Conservation (phyloP, 2,329 filamentous ascomycete species). For the Sporothrix dimorphospora region DNA sequence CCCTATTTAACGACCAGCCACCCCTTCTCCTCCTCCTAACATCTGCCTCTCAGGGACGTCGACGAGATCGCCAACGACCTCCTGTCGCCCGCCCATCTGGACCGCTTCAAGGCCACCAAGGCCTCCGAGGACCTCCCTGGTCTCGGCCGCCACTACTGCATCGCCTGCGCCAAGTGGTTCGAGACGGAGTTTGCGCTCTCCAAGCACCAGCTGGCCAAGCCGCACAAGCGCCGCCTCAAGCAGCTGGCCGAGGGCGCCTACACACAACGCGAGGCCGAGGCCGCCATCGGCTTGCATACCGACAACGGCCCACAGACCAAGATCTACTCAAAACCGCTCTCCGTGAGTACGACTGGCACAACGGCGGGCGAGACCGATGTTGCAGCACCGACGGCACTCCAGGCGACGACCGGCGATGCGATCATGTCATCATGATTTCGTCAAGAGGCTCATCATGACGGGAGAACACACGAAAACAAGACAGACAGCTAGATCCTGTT, state of each 20-base stretch:
- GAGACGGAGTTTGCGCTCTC: slow-evolving; percentile 78
- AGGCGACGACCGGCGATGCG: slow-evolving; percentile 20
- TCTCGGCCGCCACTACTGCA: slow-evolving; percentile 83
- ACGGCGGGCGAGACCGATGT: slow-evolving; percentile 19
- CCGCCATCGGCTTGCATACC: slow-evolving; percentile 62
- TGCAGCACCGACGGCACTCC: slow-evolving; percentile 4
- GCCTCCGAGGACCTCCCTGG: slow-evolving; percentile 84
- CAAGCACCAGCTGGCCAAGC: slow-evolving; percentile 82
- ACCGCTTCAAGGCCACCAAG: slow-evolving; percentile 77
- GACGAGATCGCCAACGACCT: slow-evolving; percentile 91
- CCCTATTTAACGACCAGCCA: neutral
- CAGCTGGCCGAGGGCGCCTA: slow-evolving; percentile 83
- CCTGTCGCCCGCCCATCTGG: slow-evolving; percentile 75
- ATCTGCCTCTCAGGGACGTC: slow-evolving; percentile 67
- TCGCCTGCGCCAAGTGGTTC: slow-evolving; percentile 95
- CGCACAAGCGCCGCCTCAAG: slow-evolving; percentile 92
- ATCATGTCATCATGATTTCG: slow-evolving; percentile 24
- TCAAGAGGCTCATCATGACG: neutral
- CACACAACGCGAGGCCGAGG: slow-evolving; percentile 82
- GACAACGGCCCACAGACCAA: slow-evolving; percentile 31
- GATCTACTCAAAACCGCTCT: slow-evolving; percentile 27
- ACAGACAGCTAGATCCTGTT: neutral
- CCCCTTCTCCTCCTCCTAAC: neutral
- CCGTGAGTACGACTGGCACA: slow-evolving; percentile 15
- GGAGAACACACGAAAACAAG: neutral